Evolutionary conservation across 2,329 filamentous ascomycete species (phyloP).

Genomic region (Aspergillus texensis): DNA sequence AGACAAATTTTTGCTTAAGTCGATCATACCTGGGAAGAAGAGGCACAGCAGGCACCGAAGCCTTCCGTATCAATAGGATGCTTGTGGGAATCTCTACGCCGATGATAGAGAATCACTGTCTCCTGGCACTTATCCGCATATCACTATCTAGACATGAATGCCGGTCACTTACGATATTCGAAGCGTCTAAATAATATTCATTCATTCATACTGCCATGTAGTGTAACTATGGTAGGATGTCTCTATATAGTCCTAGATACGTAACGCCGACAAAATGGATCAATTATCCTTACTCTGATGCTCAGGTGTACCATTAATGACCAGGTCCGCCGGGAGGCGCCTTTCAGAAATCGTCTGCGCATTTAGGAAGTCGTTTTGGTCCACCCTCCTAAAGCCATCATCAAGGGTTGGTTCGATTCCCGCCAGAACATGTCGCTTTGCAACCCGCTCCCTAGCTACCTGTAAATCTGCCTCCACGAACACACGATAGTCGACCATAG

Average conservation of each 20-base stretch:
- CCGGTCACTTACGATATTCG: too few species aligned
- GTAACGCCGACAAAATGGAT: background rate
- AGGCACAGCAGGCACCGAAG: too few species aligned
- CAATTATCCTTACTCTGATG: background rate
- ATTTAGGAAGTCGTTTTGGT: background rate
- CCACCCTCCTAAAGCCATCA: background rate
- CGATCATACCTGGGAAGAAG: too few species aligned
- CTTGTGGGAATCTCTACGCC: too few species aligned
- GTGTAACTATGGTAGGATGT: accelerated
- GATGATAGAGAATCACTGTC: too few species aligned
- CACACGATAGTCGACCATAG: background rate
- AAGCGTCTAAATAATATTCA: background rate
- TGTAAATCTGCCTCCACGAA: background rate
- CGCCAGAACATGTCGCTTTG: background rate
- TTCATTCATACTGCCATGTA: background rate
- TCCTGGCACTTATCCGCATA: too few species aligned
- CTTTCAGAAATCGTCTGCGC: background rate
- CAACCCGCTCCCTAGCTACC: background rate
- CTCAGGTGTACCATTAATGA: background rate
- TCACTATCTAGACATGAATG: too few species aligned
- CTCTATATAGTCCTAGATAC: background rate
- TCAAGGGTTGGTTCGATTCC: background rate
- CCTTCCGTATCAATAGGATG: too few species aligned
- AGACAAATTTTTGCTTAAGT: too few species aligned
- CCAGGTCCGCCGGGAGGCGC: background rate